Conservation (phyloP, 805 yeast genomes). For the Candida vartiovaarae region DNA sequence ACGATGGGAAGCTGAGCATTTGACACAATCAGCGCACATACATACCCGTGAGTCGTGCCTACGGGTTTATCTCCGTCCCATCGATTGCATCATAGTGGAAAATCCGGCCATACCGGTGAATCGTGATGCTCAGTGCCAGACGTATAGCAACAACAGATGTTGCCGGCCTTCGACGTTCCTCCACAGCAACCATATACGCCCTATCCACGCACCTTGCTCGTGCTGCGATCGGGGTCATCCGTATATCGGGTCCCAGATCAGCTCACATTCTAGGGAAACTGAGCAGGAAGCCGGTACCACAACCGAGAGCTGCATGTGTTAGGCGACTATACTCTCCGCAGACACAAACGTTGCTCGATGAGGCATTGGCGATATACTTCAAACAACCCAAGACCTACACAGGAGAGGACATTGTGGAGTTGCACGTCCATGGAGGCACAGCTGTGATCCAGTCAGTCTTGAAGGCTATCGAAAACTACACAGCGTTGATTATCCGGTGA, state of each 20-base stretch:
- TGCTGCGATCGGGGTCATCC: slow-evolving; percentile 81
- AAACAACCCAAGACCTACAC: slow-evolving; percentile 75
- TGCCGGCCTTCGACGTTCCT: no score
- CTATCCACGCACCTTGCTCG: slow-evolving; percentile 75
- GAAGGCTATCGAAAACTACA: slow-evolving; percentile 52
- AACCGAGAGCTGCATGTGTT: slow-evolving; percentile 49
- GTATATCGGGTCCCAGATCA: slow-evolving; percentile 73
- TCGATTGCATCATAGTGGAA: no score
- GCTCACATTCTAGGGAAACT: slow-evolving; percentile 31
- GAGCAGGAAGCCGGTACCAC: slow-evolving; percentile 37
- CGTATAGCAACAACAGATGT: no score
- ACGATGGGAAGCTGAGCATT: background rate
- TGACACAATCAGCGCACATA: background rate
- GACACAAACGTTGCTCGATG: slow-evolving; percentile 49
- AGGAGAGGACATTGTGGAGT: slow-evolving; percentile 84
- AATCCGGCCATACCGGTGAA: no score
- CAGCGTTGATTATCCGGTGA: slow-evolving; percentile 37
- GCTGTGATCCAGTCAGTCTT: slow-evolving; percentile 73
- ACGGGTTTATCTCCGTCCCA: no score
- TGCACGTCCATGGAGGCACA: slow-evolving; percentile 92
- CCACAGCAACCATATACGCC: slow-evolving; percentile 72
- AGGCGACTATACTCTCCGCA: slow-evolving; percentile 45
- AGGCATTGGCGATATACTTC: slow-evolving; percentile 67
- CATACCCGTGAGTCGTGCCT: no score
- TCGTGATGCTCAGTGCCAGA: no score